Evolutionary conservation across 805 yeast genomes (phyloP).

Genomic region (Metschnikowia vanudenii): DNA sequence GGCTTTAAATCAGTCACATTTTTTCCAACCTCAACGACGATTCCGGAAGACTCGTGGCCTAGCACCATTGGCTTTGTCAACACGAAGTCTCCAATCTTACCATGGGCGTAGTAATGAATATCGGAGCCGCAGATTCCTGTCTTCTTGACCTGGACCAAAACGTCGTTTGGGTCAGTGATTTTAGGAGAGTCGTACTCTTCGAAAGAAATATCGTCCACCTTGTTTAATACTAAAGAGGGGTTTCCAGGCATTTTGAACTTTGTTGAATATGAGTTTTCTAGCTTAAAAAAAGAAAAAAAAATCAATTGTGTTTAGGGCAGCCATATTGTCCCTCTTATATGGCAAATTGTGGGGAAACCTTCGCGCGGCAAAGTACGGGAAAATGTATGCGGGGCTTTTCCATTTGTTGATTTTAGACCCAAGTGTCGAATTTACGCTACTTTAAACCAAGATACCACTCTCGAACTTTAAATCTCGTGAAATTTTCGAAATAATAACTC

Average conservation of each 20-base stretch:
- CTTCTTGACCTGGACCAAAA: slow-evolving; percentile 69
- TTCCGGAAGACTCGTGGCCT: slow-evolving; percentile 87
- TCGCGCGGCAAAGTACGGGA: slow-evolving; percentile 4
- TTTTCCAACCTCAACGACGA: slow-evolving; percentile 67
- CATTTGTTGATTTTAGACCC: neutral
- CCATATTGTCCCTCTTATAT: neutral
- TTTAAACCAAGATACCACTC: no score
- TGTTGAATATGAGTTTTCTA: neutral
- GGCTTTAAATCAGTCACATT: slow-evolving; percentile 62
- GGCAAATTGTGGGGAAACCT: slow-evolving; percentile 1
- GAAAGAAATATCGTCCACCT: slow-evolving; percentile 58
- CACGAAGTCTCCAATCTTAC: slow-evolving; percentile 73
- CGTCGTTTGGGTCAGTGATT: slow-evolving; percentile 61
- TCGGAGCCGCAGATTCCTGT: slow-evolving; percentile 91
- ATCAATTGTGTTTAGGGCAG: neutral
- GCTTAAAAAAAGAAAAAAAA: neutral
- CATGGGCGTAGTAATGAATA: slow-evolving; percentile 78
- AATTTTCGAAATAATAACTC: no score
- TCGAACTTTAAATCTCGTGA: no score
- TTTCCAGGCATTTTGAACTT: slow-evolving; percentile 27
- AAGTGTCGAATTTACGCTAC: no score
- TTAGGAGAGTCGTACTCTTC: slow-evolving; percentile 70
- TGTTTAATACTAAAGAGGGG: slow-evolving; percentile 62
- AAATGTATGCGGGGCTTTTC: neutral
- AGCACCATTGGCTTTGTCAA: slow-evolving; percentile 78